Conservation (phyloP, 177 flowering plant genomes). For the Tripterygium wilfordii region DNA sequence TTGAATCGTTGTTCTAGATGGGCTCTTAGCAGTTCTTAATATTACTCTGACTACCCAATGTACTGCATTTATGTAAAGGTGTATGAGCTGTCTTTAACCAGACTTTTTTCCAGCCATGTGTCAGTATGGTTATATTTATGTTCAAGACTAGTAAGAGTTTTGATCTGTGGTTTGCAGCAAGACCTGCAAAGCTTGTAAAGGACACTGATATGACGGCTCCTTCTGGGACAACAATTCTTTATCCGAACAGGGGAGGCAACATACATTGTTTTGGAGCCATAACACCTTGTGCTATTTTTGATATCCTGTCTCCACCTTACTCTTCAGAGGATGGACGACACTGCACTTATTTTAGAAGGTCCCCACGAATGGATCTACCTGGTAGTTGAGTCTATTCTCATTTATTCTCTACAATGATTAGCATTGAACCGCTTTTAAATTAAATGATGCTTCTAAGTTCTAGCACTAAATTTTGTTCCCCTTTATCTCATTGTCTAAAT, state of each 20-base stretch:
- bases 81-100: no score
- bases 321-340: background rate
- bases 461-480: background rate
- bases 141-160: no score
- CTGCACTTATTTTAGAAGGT: background rate
- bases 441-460: no score
- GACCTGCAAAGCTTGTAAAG: conserved; percentile 66
- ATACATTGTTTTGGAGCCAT: background rate
- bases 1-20: no score
- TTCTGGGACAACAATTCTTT: conserved; percentile 47
- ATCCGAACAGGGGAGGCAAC: background rate
- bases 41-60: no score
- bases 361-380: background rate
- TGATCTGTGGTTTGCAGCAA: conserved; percentile 37
- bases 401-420: background rate
- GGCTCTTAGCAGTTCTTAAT: no score
- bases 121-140: no score
- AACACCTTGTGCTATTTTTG: background rate
- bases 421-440: background rate
- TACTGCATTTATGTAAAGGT: no score
- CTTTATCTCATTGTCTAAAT: conserved; percentile 4
- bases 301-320: background rate
- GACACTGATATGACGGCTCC: conserved; percentile 79
- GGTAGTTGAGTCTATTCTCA: background rate
- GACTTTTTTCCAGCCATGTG: no score